Conservation (phyloP, 2,329 filamentous ascomycete species). For the Venturia pyrina region DNA sequence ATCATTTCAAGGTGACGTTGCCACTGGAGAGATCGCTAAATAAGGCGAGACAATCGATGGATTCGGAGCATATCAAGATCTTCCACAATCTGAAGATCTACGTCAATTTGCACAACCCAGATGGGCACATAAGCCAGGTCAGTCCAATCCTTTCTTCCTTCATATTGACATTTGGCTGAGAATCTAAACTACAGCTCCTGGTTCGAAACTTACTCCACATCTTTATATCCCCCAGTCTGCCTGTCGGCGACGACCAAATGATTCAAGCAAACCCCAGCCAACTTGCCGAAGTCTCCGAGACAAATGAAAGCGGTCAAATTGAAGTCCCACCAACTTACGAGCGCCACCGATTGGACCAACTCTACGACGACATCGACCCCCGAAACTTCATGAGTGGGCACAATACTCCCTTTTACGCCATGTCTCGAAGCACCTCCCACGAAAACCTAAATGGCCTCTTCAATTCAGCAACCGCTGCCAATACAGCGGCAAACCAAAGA, state of each 20-base stretch:
- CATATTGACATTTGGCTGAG: background rate
- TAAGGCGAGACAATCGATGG: constrained; percentile 80
- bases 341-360: constrained; percentile 76
- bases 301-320: constrained; percentile 26
- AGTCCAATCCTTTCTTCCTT: background rate
- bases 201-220: constrained; percentile 85
- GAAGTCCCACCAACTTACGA: constrained; percentile 89
- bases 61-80: constrained; percentile 81
- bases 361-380: constrained; percentile 80
- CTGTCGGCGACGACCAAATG: constrained; percentile 78
- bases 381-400: constrained; percentile 60
- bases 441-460: constrained; percentile 67
- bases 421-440: constrained; percentile 60
- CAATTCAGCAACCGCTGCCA: constrained; percentile 39
- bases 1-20: constrained; percentile 47
- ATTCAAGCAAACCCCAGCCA: constrained; percentile 46
- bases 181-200: constrained; percentile 50
- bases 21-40: constrained; percentile 73
- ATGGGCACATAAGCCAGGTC: constrained; percentile 79
- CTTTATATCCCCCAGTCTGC: constrained; percentile 90
- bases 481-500: constrained; percentile 58
- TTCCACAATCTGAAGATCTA: constrained; percentile 88
- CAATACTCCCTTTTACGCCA: constrained; percentile 68
- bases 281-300: constrained; percentile 7
- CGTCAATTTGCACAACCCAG: constrained; percentile 85